Percentiles rank a stretch among this genome's conserved stretches.
These are phyloP conservation scores for Paramecium primaurelia DNA, from an alignment of 73 alveolate genomes.

Conservation along the genomic window DNA sequence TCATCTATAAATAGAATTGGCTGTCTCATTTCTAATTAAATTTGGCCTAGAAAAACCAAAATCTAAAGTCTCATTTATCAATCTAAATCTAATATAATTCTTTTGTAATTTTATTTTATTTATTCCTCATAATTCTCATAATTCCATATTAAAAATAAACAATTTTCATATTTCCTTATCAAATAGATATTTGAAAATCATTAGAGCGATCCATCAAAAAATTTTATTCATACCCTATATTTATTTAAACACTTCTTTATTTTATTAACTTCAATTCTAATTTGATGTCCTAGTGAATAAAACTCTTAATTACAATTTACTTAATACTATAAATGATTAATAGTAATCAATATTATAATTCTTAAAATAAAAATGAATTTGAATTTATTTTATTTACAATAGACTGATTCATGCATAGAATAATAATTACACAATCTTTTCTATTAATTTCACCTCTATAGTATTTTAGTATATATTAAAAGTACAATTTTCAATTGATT, in stretches of 20 bases:
- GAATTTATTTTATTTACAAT: background rate
- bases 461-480: background rate
- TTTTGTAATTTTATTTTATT: no score
- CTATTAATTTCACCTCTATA: background rate
- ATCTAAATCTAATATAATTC: constrained; percentile 67
- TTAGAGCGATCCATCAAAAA: background rate
- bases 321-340: background rate
- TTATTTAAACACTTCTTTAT: no score
- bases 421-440: no score
- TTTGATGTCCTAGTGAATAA: background rate
- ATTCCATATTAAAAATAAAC: background rate
- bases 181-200: constrained; percentile 6
- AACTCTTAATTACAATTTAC: no score
- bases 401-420: no score
- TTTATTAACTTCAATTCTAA: background rate
- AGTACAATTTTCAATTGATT: background rate
- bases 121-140: no score
- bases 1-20: constrained; percentile 80
- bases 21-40: constrained; percentile 54
- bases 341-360: constrained; percentile 2
- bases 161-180: background rate
- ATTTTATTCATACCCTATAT: background rate
- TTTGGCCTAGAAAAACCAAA: constrained; percentile 84
- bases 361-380: background rate
- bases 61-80: constrained; percentile 81